Conservation (phyloP, 139 green algal genomes). For the Coelastrella sp. region DNA sequence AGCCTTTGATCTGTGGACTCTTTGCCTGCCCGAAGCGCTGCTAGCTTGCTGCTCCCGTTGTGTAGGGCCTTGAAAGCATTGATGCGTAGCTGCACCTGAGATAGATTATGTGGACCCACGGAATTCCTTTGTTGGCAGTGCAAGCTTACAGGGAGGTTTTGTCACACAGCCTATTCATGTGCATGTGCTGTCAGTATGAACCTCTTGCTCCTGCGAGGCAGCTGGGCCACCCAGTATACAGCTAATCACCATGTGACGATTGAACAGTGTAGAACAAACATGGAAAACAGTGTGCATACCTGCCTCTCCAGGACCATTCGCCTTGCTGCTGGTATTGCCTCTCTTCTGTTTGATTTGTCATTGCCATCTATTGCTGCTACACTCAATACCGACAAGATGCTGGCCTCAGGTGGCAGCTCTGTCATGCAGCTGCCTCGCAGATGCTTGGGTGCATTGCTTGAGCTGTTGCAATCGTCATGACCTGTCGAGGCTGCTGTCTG, state of each 20-base stretch:
- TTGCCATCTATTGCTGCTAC: neutral
- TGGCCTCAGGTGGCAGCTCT: neutral
- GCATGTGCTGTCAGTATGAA: too few species aligned
- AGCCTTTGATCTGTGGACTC: slow-evolving; percentile 42
- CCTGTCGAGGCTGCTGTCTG: too few species aligned
- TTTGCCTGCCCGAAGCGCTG: slow-evolving; percentile 23
- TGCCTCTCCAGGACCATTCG: slow-evolving; percentile 52
- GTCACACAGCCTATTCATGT: too few species aligned
- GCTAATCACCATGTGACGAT: too few species aligned
- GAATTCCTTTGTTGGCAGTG: too few species aligned
- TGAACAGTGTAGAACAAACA: too few species aligned
- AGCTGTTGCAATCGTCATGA: neutral
- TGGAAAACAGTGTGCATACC: neutral
- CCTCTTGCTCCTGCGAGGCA: too few species aligned
- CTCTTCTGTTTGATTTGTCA: neutral
- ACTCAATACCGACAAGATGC: neutral
- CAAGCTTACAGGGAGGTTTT: too few species aligned
- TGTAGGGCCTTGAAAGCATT: slow-evolving; percentile 48
- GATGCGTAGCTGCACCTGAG: slow-evolving; percentile 51
- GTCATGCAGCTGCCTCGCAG: slow-evolving; percentile 24
- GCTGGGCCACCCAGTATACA: too few species aligned
- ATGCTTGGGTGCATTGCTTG: too few species aligned
- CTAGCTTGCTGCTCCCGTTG: slow-evolving; percentile 18
- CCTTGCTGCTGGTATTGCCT: neutral
- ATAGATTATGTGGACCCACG: neutral